phyloP scores from a whole-genome alignment of 2,329 filamentous ascomycete species.

The Fusarium hostae region DNA sequence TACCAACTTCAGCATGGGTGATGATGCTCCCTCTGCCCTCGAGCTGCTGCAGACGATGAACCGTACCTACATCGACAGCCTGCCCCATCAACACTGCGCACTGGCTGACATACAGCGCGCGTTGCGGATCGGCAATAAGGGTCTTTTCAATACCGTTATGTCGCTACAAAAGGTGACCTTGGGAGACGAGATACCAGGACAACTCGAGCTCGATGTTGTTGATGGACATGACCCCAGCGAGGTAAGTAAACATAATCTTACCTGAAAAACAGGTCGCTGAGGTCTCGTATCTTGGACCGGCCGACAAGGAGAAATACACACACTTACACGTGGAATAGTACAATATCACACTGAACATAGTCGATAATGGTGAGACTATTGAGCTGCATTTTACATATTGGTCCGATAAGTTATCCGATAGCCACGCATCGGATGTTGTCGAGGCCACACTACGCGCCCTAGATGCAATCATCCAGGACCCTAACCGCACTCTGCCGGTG shows the following conservation, averaged over 20 bases:
- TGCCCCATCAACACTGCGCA: background rate
- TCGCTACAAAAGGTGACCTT: background rate
- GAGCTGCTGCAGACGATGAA: background rate
- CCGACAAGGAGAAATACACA: background rate
- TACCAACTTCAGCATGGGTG: background rate
- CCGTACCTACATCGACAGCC: background rate
- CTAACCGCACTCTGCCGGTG: background rate
- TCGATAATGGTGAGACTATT: background rate
- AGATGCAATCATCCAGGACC: background rate
- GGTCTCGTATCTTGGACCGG: background rate
- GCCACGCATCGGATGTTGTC: background rate
- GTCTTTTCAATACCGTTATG: background rate
- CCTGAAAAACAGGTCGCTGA: background rate
- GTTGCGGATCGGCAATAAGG: background rate
- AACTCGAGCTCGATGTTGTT: background rate
- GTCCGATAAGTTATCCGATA: background rate
- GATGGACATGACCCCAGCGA: background rate
- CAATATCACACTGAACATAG: background rate
- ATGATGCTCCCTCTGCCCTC: background rate
- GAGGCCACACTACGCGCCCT: background rate
- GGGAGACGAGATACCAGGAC: background rate
- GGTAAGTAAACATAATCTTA: background rate
- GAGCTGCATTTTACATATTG: background rate
- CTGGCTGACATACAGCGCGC: background rate
- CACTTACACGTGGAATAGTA: slow-evolving; percentile 1